A percentile compares a stretch with the other conserved stretches of the same genome.
phyloP scores from a whole-genome alignment of 441 rosid genomes.

The Isatis lusitanica region DNA sequence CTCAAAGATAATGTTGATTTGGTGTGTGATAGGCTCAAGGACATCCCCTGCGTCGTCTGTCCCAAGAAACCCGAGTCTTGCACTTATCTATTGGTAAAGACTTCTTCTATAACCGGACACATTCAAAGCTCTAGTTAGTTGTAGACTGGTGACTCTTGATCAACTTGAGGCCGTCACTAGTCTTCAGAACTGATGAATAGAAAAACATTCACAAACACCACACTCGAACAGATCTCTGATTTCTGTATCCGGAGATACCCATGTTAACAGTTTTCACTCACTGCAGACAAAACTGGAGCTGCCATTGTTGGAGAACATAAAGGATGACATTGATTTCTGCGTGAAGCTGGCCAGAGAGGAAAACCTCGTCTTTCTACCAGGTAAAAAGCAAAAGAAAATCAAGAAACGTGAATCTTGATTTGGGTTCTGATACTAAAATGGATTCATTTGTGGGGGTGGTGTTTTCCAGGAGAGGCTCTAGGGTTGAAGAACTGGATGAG shows the following conservation, averaged over 20 bases:
- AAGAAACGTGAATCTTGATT: slow-evolving; percentile 1
- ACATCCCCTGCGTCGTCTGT: slow-evolving; percentile 60
- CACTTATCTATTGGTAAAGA: slow-evolving; percentile 25
- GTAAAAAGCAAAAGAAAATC: slow-evolving; percentile 22
- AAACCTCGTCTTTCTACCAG: slow-evolving; percentile 56
- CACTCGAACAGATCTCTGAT: too few species aligned
- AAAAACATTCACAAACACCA: neutral
- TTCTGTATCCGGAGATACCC: neutral
- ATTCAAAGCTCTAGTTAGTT: neutral
- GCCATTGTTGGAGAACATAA: slow-evolving; percentile 44
- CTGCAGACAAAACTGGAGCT: slow-evolving; percentile 50
- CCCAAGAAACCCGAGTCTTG: slow-evolving; percentile 63
- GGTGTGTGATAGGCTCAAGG: slow-evolving; percentile 49
- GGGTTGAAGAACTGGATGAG: slow-evolving; percentile 83
- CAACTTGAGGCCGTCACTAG: neutral
- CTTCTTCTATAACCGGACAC: neutral
- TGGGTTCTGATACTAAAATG: slow-evolving; percentile 1
- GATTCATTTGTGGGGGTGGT: neutral
- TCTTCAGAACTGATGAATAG: neutral
- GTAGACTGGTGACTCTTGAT: slow-evolving; percentile 3
- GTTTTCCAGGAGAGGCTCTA: slow-evolving; percentile 50
- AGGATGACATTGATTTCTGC: slow-evolving; percentile 55
- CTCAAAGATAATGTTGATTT: slow-evolving; percentile 52
- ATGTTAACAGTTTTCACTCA: neutral
- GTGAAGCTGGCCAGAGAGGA: slow-evolving; percentile 54